phyloP scores from a whole-genome alignment of 179 eudicot genomes.

The Actinidia chinensis region DNA sequence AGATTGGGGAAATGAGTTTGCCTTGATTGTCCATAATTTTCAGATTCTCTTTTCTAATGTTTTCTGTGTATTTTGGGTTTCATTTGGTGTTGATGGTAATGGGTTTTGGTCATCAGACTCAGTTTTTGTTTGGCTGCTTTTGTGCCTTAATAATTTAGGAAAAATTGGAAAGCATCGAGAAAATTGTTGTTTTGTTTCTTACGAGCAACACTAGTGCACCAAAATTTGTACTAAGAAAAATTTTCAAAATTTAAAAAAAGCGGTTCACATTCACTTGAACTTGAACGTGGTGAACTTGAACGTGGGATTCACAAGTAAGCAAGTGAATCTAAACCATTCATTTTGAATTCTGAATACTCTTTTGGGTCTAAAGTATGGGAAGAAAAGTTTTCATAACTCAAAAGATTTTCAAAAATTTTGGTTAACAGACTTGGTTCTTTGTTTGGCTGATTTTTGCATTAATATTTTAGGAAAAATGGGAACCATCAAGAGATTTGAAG shows the following conservation, averaged over 20 bases:
- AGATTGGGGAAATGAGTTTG: slow-evolving; percentile 6
- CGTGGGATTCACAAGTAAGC: no score
- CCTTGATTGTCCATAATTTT: background rate
- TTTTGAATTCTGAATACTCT: background rate
- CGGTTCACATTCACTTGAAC: slow-evolving; percentile 3
- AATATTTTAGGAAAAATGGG: background rate
- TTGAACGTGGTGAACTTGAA: no score
- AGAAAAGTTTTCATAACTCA: no score
- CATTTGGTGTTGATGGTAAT: background rate
- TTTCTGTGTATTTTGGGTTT: background rate
- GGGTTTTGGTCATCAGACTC: background rate
- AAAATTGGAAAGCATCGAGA: background rate
- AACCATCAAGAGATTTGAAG: background rate
- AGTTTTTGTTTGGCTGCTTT: no score
- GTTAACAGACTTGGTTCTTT: no score
- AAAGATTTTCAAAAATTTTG: no score
- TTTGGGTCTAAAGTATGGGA: no score
- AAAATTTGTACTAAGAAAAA: background rate
- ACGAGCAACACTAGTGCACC: background rate
- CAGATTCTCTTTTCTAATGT: background rate
- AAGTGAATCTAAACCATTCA: no score
- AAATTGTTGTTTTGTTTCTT: background rate
- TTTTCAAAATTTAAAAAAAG: background rate
- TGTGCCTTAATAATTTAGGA: background rate
- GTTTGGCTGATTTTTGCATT: no score